phyloP scores from a whole-genome alignment of 2,329 filamentous ascomycete genomes.

The Aspergillus tubingensis region DNA sequence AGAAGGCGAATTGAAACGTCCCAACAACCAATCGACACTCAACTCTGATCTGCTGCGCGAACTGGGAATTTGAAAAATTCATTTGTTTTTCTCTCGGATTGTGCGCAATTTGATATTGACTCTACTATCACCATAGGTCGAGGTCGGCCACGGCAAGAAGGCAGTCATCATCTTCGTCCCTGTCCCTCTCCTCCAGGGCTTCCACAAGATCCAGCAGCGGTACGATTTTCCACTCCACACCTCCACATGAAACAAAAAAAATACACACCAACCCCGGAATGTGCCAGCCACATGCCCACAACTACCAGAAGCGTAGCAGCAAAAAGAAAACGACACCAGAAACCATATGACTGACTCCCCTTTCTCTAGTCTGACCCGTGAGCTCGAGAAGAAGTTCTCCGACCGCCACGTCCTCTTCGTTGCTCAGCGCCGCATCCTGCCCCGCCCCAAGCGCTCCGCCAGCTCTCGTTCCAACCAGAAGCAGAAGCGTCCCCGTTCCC shows the following conservation, averaged over 20 bases:
- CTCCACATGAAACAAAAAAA: background rate
- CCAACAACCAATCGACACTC: background rate
- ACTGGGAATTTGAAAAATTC: background rate
- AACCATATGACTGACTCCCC: conserved; percentile 5
- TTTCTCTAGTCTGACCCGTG: conserved; percentile 80
- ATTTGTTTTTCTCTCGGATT: background rate
- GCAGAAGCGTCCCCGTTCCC: conserved; percentile 97
- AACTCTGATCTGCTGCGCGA: background rate
- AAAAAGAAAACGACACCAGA: conserved; percentile 3
- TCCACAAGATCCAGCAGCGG: conserved; percentile 99
- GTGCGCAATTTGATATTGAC: conserved; percentile 30
- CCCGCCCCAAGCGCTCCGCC: conserved; percentile 97
- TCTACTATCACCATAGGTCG: conserved; percentile 69
- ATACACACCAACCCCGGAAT: background rate
- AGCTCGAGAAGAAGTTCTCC: conserved; percentile 99
- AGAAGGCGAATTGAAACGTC: background rate
- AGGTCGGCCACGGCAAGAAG: conserved; percentile 99
- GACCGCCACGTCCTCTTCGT: conserved; percentile 99
- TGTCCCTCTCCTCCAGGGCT: conserved; percentile 95
- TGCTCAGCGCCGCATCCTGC: conserved; percentile 96
- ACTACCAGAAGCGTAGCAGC: background rate
- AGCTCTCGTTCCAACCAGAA: conserved; percentile 94
- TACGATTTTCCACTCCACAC: conserved; percentile 54
- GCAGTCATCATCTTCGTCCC: conserved; percentile 99
- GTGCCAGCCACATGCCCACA: background rate